Base-by-base conservation (phyloP, 805 yeast species). In the Cyberlindnera maclurae region DNA sequence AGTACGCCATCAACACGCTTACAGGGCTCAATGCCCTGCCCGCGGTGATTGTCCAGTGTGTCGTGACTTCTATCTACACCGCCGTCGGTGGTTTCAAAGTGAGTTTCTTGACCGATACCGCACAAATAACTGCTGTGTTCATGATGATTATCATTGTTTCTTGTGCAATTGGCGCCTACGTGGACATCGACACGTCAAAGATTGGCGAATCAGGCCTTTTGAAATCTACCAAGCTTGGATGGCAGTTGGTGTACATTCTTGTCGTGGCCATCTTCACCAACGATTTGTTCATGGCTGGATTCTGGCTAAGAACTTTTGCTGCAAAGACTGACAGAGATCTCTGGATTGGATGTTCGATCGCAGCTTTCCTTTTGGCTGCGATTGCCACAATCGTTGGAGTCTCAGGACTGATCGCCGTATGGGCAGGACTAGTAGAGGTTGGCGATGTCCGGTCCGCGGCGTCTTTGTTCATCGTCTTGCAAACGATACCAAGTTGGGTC, bases 251-350 rank as follows among this genome's bases (percentile, higher is more conserved):
- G 26, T 89, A 87, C 57, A 88, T 89, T 46, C 67, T 89, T 47
- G 73, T 81, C 7, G 81, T 89, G 26, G 96, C 97, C 20, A 83
- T 89, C 54, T 73, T 87, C 40, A 84, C 96, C 26, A 89, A 89
- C 54, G 96, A 87, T 57, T 77, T 89, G 57, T 89, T 89, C 62
- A 65, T 89, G 70, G 75, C 95, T 26, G 96, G 96, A 0, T 88
- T 89, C 59, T 89, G 97, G 97, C 65, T 89, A 44, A 71, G 97
- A 54, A 85, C 97, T 1, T 89, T 89, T 66, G 95, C 97, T 5
- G 80, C 95, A 6, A 76, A 75, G 46, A 65, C 86, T 8, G 77
- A 88, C 60, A 74, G 68, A 47, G 96, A 88, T 54, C 69, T 89
- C 51, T 59, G 73, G 59, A 73, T 85, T 47, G 94, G 93, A 18